Conservation (phyloP, 371 early-diverging fungal genomes). For the Rhizopus sp. region DNA sequence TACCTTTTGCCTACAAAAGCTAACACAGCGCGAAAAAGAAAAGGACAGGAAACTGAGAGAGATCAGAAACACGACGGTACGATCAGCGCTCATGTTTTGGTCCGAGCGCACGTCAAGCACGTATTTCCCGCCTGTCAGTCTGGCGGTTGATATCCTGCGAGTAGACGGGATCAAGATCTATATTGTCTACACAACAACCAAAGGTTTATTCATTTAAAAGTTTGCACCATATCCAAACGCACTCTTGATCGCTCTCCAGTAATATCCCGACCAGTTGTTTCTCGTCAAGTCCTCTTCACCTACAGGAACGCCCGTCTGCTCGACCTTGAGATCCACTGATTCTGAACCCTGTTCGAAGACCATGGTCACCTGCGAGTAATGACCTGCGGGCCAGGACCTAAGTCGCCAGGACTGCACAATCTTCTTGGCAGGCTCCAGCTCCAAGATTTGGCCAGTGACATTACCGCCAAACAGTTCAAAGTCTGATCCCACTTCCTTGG, state of each 20-base stretch:
- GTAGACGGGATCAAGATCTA: too few relatives aligned
- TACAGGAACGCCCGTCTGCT: slow-evolving; percentile 87
- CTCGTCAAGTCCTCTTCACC: slow-evolving; percentile 84
- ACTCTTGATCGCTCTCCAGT: slow-evolving; percentile 92
- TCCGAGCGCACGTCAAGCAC: too few relatives aligned
- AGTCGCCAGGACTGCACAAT: slow-evolving; percentile 89
- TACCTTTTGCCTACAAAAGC: too few relatives aligned
- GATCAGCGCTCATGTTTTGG: too few relatives aligned
- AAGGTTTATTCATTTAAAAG: slow-evolving; percentile 30
- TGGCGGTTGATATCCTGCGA: too few relatives aligned
- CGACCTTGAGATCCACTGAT: slow-evolving; percentile 69
- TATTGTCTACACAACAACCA: too few relatives aligned
- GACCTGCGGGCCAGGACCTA: slow-evolving; percentile 83
- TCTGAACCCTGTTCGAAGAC: slow-evolving; percentile 73
- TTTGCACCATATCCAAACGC: slow-evolving; percentile 77
- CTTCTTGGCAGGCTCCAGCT: slow-evolving; percentile 73
- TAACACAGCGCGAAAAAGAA: too few relatives aligned
- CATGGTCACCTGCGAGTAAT: slow-evolving; percentile 82
- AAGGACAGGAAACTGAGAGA: too few relatives aligned
- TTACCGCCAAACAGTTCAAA: slow-evolving; percentile 89
- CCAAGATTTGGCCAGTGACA: slow-evolving; percentile 81
- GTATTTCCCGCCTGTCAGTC: too few relatives aligned
- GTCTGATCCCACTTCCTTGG: slow-evolving; percentile 53
- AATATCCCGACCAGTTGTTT: slow-evolving; percentile 90
- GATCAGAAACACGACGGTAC: too few relatives aligned